Percentiles rank a stretch among this genome's conserved stretches.
Evolutionary conservation across 371 early-diverging fungal genomes (phyloP).

Genomic region (Smittium mucronatum): DNA sequence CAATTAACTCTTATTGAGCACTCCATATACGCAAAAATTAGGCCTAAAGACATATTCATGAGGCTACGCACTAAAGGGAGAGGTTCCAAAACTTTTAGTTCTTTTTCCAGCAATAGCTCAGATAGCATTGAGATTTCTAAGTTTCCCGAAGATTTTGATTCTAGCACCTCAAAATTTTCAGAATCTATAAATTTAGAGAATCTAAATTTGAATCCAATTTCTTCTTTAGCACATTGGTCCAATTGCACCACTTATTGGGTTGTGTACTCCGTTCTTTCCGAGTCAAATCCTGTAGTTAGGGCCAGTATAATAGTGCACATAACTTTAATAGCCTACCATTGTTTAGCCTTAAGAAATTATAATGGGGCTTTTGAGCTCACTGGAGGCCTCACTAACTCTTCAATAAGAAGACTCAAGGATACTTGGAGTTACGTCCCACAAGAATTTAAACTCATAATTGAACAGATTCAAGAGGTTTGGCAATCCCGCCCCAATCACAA

Average conservation of each 20-base stretch:
- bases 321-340: slow-evolving; percentile 40
- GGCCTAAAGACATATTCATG: slow-evolving; percentile 36
- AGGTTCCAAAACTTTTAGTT: background rate
- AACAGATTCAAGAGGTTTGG: slow-evolving; percentile 22
- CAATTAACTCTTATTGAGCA: slow-evolving; percentile 53
- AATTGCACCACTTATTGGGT: slow-evolving; percentile 47
- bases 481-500: slow-evolving; percentile 35
- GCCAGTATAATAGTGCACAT: slow-evolving; percentile 36
- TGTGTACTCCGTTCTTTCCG: slow-evolving; percentile 27
- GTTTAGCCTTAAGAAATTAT: slow-evolving; percentile 42
- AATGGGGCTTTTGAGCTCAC: slow-evolving; percentile 48
- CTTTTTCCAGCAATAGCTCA: background rate
- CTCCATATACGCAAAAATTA: slow-evolving; percentile 35
- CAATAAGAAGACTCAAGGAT: slow-evolving; percentile 37
- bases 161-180: background rate
- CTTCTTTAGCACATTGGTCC: slow-evolving; percentile 42
- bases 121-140: background rate
- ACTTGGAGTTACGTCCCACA: slow-evolving; percentile 34
- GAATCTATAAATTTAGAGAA: background rate
- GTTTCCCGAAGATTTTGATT: background rate
- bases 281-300: slow-evolving; percentile 33
- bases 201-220: slow-evolving; percentile 28
- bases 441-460: slow-evolving; percentile 26
- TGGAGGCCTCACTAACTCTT: slow-evolving; percentile 41
- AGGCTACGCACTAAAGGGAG: slow-evolving; percentile 2